phyloP scores from a whole-genome alignment of 1,284 basidiomycete genomes.

The Tilletia setariae region DNA sequence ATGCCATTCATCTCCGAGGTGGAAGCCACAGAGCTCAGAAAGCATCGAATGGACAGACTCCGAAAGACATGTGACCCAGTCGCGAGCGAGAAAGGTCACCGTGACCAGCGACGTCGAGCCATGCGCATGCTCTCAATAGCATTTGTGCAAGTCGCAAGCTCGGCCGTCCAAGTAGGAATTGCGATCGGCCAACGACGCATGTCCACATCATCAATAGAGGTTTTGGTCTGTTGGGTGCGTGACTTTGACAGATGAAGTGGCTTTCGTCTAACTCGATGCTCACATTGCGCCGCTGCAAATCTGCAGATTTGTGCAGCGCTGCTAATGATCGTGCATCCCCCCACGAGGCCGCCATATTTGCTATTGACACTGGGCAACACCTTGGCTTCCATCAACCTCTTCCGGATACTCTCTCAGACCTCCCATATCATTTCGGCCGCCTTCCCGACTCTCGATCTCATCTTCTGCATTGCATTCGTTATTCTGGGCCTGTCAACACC shows the following conservation, averaged over 20 bases:
- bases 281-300: conserved; percentile 15
- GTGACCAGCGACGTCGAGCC: conserved; percentile 22
- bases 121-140: conserved; percentile 19
- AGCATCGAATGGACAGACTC: conserved; percentile 15
- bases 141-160: conserved; percentile 21
- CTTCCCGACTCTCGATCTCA: conserved; percentile 16
- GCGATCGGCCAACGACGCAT: not conserved
- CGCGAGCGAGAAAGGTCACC: conserved; percentile 3
- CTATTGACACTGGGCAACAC: conserved; percentile 20
- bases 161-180: not conserved
- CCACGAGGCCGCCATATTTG: conserved; percentile 24
- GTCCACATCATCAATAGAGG: not conserved
- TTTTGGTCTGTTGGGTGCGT: not conserved
- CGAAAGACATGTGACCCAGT: not conserved
- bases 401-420: conserved; percentile 13
- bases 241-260: no score
- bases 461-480: conserved; percentile 22
- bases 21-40: conserved; percentile 19
- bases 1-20: conserved; percentile 27
- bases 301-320: not conserved
- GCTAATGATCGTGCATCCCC: conserved; percentile 22
- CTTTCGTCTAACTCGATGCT: not conserved
- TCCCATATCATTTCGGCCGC: not conserved
- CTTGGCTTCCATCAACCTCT: conserved; percentile 2
- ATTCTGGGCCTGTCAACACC: conserved; percentile 31